Base-by-base conservation (phyloP, 2,329 filamentous ascomycete species). In the Harringtonia aguacate region DNA sequence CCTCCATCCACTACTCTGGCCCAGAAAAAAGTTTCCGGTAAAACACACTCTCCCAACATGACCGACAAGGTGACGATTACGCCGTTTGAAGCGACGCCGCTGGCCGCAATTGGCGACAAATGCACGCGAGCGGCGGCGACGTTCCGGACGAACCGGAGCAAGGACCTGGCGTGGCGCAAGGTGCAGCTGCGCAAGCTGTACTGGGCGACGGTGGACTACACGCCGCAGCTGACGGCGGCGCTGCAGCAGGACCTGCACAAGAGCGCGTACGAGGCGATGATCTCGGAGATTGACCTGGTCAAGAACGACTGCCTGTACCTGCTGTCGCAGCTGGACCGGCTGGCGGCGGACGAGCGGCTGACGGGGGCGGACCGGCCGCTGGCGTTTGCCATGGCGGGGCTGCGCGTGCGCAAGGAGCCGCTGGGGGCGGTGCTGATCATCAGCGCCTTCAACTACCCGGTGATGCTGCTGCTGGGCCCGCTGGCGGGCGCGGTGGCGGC, bases 121-220 rank as follows among this genome's bases (percentile, higher is more conserved):
- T 75, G 80, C 57, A 69, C 75, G 45, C 73, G 67, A 8, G 66
- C 84, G 36, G 80, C 80, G 57, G 65, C 70, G 41, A 79, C 81
- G n/a, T 97, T 86, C 65, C 72, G 74, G 54, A 75, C 84, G 17
- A 81, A 88, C 61, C 84, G 82, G 66, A 95, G 89, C 36, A 87
- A 87, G 59, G 75, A 86, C 44, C 60, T 95, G 48, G 75, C 86
- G 56, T 97, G 84, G 68, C 81, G 92, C 50, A 70, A 89, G 50
- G 72, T 78, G 44, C 92, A 97, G 72, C 78, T 98, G 48, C 84
- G 89, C 55, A 90, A 88, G 73, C 80, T 97, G 45, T 97, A 95
- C 70, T 97, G 92, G 92, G 88, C 77, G 8, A 62, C 95, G 53
- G 79, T 79, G 52, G 90, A 97, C 69, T 81, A 86, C 60, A 73